Evolutionary conservation across 139 green algal species (phyloP), one percentile per base, ranked within the genome.

Genomic region (Picochlorum sp.): DNA sequence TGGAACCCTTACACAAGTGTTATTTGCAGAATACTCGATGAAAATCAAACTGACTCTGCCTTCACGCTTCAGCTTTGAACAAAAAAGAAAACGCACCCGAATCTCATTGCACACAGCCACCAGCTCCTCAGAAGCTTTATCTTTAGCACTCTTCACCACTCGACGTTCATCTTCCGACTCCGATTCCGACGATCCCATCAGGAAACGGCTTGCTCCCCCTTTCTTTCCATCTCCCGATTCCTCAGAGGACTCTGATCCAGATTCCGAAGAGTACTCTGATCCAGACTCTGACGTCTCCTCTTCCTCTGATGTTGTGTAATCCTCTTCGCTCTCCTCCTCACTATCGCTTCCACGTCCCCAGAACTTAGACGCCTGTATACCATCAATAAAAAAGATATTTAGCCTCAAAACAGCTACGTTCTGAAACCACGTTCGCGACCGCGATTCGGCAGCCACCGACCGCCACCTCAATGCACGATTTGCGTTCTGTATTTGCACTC

Each of bases 81-180:
- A 41, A 59, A 12, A 57, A 91, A 82, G 73, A n/a, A n/a, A n/a
- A n/a, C n/a, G n/a, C n/a, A n/a, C n/a, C n/a, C 82, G 72, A 50
- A 97, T 93, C 43, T 97, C 88, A 25, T 93, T 84, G 52, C 81
- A 90, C 16, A 76, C 82, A 9, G 72, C 33, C 5, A 45, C 31
- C 61, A 98, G 73, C 65, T 97, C 91, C 14, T 85, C 88, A 33
- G 84, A 80, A 1, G 85, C 70, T 70, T 92, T 89, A 68, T 96
- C 87, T 65, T 92, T 93, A 28, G 85, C 85, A 32, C 61, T 81
- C 33, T 80, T 62, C 31, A 96, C 81, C 20, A 94, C 82, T n/a
- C 77, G 78, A 37, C 80, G 72, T 58, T 87, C 85, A 44, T 88
- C 76, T 26, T 91, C 80, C 16, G 74, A 86, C 50, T 94, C 86